phyloP scores from a whole-genome alignment of 805 yeast species.

The Candida broadrunensis region DNA sequence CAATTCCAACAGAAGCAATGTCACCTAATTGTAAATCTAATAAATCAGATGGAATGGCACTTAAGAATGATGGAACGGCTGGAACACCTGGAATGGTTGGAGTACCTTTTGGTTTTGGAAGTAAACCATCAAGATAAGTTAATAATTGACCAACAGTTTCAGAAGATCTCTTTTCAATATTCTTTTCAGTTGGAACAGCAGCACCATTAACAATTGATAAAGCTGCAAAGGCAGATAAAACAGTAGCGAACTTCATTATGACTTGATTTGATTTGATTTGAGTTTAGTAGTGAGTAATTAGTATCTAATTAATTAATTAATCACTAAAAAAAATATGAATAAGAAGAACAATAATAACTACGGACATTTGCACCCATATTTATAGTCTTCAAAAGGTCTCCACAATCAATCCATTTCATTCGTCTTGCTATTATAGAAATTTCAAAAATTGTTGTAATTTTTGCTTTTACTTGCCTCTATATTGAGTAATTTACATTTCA shows the following conservation, averaged over 20 bases:
- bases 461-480: too few relatives aligned
- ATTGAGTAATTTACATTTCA: too few relatives aligned
- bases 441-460: too few relatives aligned
- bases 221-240: background rate
- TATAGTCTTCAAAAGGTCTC: too few relatives aligned
- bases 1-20: background rate
- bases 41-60: background rate
- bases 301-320: too few relatives aligned
- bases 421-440: too few relatives aligned
- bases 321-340: too few relatives aligned
- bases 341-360: too few relatives aligned
- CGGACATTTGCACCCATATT: too few relatives aligned
- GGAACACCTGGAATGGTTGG: background rate
- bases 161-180: background rate
- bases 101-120: background rate
- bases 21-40: background rate
- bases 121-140: background rate
- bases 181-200: background rate
- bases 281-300: background rate
- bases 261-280: background rate
- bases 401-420: too few relatives aligned
- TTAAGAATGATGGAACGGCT: background rate
- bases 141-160: background rate
- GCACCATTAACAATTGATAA: background rate
- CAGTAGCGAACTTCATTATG: background rate